A percentile compares a stretch with the other conserved stretches of the same genome.
phyloP scores from a whole-genome alignment of 495 filamentous ascomycete species.

The Neurospora pannonica region DNA sequence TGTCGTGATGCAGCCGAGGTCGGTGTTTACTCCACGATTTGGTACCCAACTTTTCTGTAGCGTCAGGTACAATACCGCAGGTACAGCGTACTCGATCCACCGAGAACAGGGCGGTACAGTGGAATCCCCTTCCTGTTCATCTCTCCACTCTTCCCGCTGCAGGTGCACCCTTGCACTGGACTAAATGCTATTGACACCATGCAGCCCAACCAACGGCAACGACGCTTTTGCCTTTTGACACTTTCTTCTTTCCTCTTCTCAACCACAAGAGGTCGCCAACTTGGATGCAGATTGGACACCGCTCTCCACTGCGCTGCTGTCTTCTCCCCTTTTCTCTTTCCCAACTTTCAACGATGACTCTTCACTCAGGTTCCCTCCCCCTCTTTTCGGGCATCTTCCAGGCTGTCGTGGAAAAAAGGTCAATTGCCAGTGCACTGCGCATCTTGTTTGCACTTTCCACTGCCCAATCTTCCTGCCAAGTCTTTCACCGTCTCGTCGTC shows the following conservation, averaged over 20 bases:
- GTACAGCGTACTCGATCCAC: background rate
- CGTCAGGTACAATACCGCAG: constrained; percentile 2
- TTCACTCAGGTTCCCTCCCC: background rate
- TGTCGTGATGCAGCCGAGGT: background rate
- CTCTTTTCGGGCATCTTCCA: background rate
- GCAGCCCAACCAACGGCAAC: background rate
- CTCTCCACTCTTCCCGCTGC: background rate
- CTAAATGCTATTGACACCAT: background rate
- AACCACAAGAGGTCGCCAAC: background rate
- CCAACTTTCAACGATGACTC: background rate
- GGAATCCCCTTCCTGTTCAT: background rate
- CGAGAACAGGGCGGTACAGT: background rate
- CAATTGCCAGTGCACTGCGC: background rate
- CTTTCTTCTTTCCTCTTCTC: background rate
- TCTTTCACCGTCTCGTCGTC: background rate
- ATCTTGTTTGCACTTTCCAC: background rate
- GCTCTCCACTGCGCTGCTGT: background rate
- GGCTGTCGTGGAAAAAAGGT: background rate
- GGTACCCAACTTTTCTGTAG: background rate
- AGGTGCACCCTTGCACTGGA: background rate
- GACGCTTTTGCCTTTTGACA: background rate
- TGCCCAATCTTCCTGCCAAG: background rate
- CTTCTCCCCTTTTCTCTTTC: background rate
- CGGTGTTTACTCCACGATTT: background rate
- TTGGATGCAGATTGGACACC: background rate